Evolutionary conservation across 2,329 filamentous ascomycete species (phyloP), one percentile per base, ranked within the genome.

Genomic region (Paraphaeosphaeria sporulosa): DNA sequence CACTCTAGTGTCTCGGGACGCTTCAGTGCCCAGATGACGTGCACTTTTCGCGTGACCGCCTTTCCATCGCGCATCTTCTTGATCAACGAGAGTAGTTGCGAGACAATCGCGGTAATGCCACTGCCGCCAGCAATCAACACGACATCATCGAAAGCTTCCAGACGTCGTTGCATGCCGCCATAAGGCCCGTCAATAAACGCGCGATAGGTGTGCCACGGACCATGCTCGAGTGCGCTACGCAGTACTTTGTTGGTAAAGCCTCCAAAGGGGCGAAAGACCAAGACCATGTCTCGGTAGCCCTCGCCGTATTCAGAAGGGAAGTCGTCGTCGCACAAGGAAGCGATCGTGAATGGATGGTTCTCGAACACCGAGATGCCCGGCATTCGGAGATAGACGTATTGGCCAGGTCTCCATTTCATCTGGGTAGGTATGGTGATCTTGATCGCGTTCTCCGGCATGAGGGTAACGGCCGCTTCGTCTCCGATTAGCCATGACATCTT

Each of bases 11-110:
- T 92, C 77, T 97, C 94, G 15, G 95, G 88, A 58, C 91, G 88
- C 79, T 95, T 96, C 66, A 97, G 83, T 5, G 94, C 89, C 94
- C 94, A 98, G n/a, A 98, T 87, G 1, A 98, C 92, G 17, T 95
- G 90, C 5, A 98, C 90, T 65, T 90, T 92, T 75, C 91, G 92
- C 1, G 94, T 97, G 47, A 97, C 92, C 36, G 94, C 94, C 78
- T 97, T 97, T 52, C 93, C 92, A 73, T 97, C 94, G 60, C 93
- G 89, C 90, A 98, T 97, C 60, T 93, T 89, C 80, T 97, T 97
- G 80, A 97, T 96, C n/a, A 98, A 83, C 67, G 96, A 92, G 23
- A 97, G 84, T 2, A 98, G 83, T 74, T 98, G 93, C 9, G 92
- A 96, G 74, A 97, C 92, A 61, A 97, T 87, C 9, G 94, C 93